These are phyloP conservation scores for Paralagenidium karlingii DNA, from an alignment of 352 stramenopile genomes.

Conservation along the genomic window DNA sequence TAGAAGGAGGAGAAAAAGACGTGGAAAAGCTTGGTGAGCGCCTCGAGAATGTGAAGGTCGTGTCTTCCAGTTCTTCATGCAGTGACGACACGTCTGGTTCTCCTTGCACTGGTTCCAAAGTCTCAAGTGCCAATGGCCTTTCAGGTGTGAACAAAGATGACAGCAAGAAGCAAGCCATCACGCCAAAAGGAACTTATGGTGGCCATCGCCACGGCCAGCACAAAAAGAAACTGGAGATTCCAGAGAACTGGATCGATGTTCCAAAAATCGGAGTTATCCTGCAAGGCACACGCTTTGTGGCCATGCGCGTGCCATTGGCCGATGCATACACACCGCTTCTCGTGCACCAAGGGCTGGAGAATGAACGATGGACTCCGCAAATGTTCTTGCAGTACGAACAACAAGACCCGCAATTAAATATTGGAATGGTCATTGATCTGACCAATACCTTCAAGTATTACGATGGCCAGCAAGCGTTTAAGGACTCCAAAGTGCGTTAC, in stretches of 20 bases:
- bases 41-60: too few species aligned
- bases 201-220: too few species aligned
- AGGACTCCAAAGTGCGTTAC: conserved; percentile 33
- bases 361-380: conserved; percentile 46
- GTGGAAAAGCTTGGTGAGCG: too few species aligned
- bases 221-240: conserved; percentile 26
- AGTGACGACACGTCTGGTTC: too few species aligned
- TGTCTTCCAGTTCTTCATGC: too few species aligned
- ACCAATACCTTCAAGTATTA: conserved; percentile 84
- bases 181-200: too few species aligned
- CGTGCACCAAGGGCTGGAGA: conserved; percentile 6
- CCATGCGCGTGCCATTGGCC: conserved; percentile 61
- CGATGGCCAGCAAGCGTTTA: conserved; percentile 41
- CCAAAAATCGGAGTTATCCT: conserved; percentile 52
- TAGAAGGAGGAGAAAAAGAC: too few species aligned
- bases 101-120: too few species aligned
- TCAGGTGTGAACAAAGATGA: too few species aligned
- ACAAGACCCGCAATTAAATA: conserved; percentile 13
- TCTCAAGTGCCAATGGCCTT: too few species aligned
- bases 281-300: conserved; percentile 38
- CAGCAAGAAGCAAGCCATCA: too few species aligned
- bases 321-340: conserved; percentile 40
- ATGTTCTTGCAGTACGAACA: conserved; percentile 47
- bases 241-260: conserved; percentile 74
- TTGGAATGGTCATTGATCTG: conserved; percentile 69